Evolutionary conservation across 2,329 filamentous ascomycete genomes (phyloP).

Genomic region (Fusarium praegraminearum): DNA sequence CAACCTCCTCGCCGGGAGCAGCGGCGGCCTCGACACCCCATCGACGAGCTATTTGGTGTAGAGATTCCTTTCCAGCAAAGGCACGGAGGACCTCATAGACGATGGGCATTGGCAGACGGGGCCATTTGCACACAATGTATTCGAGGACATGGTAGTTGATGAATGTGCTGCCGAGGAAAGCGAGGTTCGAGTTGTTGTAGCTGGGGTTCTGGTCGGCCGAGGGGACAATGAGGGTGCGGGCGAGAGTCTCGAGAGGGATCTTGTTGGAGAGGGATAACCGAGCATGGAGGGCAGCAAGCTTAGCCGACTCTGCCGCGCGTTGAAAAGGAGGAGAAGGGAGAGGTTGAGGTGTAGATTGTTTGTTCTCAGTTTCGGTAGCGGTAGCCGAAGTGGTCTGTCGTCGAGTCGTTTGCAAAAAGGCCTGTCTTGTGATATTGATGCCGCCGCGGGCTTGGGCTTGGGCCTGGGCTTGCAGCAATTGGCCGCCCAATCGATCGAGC

Average conservation of each 20-base stretch:
- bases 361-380: conserved; percentile 40
- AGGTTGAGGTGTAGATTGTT: conserved; percentile 46
- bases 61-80: conserved; percentile 80
- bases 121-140: conserved; percentile 88
- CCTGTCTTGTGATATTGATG: conserved; percentile 28
- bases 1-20: conserved; percentile 88
- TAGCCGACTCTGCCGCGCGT: conserved; percentile 79
- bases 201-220: conserved; percentile 82
- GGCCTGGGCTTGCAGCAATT: conserved; percentile 53
- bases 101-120: conserved; percentile 89
- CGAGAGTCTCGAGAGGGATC: conserved; percentile 87
- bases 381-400: conserved; percentile 52
- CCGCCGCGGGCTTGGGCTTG: conserved; percentile 45
- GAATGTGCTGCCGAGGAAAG: conserved; percentile 83
- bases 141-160: conserved; percentile 91
- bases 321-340: conserved; percentile 79
- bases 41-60: conserved; percentile 79
- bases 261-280: conserved; percentile 84
- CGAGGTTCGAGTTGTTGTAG: conserved; percentile 91
- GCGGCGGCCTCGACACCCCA: conserved; percentile 95
- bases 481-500: conserved; percentile 57
- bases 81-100: conserved; percentile 87
- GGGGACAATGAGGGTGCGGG: conserved; percentile 84
- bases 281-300: conserved; percentile 92
- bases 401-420: conserved; percentile 43